These are phyloP conservation scores for Plasmodium vivax DNA, from an alignment of 169 alveolate genomes.

Conservation along the genomic window DNA sequence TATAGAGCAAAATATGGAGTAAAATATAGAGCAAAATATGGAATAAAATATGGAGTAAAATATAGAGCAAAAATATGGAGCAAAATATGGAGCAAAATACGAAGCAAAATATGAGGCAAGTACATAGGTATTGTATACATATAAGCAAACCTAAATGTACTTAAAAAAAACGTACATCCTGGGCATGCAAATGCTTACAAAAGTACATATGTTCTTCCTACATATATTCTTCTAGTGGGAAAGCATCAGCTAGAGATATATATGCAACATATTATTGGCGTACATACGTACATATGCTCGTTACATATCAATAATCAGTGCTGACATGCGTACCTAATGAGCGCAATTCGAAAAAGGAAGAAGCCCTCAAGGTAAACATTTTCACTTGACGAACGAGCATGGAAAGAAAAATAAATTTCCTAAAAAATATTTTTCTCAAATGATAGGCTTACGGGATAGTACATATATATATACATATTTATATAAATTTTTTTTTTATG, in stretches of 20 bases:
- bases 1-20: neutral
- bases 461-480: too few species aligned
- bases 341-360: neutral
- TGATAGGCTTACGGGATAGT: neutral
- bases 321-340: neutral
- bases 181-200: neutral
- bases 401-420: neutral
- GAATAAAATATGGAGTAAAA: neutral
- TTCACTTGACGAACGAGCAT: neutral
- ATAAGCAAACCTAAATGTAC: neutral
- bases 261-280: neutral
- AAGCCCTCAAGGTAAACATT: neutral
- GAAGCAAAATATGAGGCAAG: neutral
- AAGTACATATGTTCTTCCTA: neutral
- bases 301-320: neutral
- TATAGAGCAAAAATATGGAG: neutral
- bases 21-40: neutral
- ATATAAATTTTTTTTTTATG: neutral
- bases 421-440: too few species aligned
- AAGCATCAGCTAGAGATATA: neutral
- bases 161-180: neutral
- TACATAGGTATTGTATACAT: neutral
- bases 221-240: neutral
- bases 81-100: too few species aligned
- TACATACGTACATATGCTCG: neutral